Evolutionary conservation across 2,329 filamentous ascomycete genomes (phyloP).

Genomic region (Botrytis pseudocinerea): DNA sequence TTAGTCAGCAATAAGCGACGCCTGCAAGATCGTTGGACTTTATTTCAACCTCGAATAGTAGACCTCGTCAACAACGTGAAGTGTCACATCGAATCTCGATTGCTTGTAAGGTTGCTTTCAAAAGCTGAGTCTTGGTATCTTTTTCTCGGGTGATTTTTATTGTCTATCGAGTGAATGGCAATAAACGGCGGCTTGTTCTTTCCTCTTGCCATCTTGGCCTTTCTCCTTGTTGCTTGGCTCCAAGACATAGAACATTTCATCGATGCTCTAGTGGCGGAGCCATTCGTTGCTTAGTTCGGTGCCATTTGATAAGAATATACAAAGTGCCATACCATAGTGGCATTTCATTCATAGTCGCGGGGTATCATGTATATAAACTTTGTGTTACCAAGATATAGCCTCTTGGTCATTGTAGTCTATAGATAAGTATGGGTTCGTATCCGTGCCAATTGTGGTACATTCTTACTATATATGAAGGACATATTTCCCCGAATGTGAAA

Average conservation of each 20-base stretch:
- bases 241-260: conserved; percentile 8
- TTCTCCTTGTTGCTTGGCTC: conserved; percentile 9
- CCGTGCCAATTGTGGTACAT: not conserved
- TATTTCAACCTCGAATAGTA: conserved; percentile 2
- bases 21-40: not conserved
- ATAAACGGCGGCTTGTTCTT: not conserved
- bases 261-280: not conserved
- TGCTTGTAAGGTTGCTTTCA: not conserved
- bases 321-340: not conserved
- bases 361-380: not conserved
- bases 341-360: not conserved
- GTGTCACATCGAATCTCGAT: not conserved
- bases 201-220: conserved; percentile 1
- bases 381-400: not conserved
- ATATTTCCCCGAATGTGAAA: not conserved
- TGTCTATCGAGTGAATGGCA: conserved; percentile 8
- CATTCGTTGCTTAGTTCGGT: not conserved
- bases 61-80: not conserved
- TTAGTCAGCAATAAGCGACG: conserved; percentile 16
- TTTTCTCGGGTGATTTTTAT: not conserved
- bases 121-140: not conserved
- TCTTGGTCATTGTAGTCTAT: conserved; percentile 1
- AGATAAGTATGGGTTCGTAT: not conserved
- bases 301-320: not conserved
- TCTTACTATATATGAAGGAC: not conserved